A percentile compares a stretch with the other conserved stretches of the same genome.
Conservation (phyloP, 148 eudicot species). For the Camellia lanceoleosa region DNA sequence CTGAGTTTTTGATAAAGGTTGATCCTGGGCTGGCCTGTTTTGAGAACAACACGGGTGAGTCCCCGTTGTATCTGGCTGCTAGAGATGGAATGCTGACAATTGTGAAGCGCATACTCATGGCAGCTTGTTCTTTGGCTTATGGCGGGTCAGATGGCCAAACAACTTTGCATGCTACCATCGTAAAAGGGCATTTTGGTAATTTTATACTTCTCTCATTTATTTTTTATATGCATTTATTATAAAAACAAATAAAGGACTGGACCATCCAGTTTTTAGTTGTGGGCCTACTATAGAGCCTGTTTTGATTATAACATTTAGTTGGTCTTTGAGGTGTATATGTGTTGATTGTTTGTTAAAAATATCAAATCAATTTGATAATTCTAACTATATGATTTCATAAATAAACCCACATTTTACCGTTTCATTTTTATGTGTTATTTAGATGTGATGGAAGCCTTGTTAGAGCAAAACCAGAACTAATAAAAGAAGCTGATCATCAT, state of each 20-base stretch:
- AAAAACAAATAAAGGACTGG: too few relatives aligned
- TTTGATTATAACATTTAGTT: too few relatives aligned
- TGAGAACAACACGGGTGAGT: background rate
- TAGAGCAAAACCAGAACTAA: constrained; percentile 1
- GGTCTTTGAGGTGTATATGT: too few relatives aligned
- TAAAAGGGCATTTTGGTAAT: background rate
- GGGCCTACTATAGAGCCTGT: too few relatives aligned
- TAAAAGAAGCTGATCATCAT: background rate
- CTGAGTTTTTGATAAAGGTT: background rate
- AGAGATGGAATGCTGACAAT: constrained; percentile 10
- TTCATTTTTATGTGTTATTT: background rate
- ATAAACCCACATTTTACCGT: too few relatives aligned
- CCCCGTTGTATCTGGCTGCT: background rate
- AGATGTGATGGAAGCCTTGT: background rate
- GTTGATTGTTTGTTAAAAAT: too few relatives aligned
- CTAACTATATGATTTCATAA: too few relatives aligned
- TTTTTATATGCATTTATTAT: background rate
- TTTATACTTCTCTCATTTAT: background rate
- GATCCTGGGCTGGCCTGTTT: background rate
- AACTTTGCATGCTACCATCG: background rate
- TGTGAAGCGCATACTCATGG: background rate
- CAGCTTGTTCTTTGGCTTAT: background rate
- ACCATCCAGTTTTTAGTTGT: too few relatives aligned
- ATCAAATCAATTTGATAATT: too few relatives aligned
- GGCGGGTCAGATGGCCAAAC: constrained; percentile 3